Conservation (phyloP, 2,329 filamentous ascomycete species). For the Trichophyton simii region DNA sequence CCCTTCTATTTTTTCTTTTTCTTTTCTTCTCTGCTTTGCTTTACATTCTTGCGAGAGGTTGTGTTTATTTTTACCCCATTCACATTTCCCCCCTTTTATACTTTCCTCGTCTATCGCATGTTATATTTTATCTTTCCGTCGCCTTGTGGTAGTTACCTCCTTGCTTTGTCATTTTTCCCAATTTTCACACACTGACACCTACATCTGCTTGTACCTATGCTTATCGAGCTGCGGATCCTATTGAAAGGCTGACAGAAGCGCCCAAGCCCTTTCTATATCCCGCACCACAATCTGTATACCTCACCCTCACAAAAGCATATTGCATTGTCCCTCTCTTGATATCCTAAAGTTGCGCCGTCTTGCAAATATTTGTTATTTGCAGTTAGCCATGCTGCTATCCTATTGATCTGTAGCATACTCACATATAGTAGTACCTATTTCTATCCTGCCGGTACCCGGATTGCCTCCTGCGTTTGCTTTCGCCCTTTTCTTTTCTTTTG, state of each 20-base stretch:
- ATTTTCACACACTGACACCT: neutral
- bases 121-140: neutral
- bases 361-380: neutral
- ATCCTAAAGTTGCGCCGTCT: neutral
- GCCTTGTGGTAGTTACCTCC: neutral
- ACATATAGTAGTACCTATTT: neutral
- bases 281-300: conserved; percentile 6
- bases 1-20: neutral
- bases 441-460: neutral
- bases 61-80: neutral
- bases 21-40: neutral
- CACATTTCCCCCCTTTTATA: neutral
- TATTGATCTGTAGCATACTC: neutral
- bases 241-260: conserved; percentile 8
- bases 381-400: neutral
- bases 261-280: conserved; percentile 13
- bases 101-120: neutral
- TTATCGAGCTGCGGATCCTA: neutral
- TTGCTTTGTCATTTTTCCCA: neutral
- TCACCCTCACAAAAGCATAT: neutral
- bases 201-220: neutral
- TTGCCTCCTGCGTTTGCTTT: neutral
- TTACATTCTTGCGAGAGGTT: neutral
- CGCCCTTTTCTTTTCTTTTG: neutral
- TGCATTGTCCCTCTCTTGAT: neutral